phyloP scores from a whole-genome alignment of 768 basidiomycete genomes.

The Pisolithus tinctorius region DNA sequence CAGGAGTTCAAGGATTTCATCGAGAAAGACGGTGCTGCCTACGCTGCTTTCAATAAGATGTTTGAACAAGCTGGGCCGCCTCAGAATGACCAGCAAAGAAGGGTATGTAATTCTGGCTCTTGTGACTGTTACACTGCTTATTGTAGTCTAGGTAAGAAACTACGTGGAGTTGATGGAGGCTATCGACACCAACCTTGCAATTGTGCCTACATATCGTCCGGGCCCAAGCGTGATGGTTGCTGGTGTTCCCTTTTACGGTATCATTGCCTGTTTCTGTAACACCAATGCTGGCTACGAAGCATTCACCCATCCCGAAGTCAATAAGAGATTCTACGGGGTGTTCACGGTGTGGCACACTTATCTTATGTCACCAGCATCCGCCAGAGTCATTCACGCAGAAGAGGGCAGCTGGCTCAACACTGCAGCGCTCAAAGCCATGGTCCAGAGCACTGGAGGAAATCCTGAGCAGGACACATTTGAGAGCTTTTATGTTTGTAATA shows the following conservation, averaged over 20 bases:
- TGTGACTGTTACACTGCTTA: not conserved
- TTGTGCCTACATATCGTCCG: not conserved
- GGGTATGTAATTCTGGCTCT: slow-evolving; percentile 3
- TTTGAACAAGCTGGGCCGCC: slow-evolving; percentile 12
- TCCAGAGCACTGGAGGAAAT: no score
- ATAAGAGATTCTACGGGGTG: slow-evolving; percentile 39
- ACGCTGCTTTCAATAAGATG: slow-evolving; percentile 20
- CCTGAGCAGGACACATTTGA: not conserved
- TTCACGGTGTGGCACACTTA: slow-evolving; percentile 44
- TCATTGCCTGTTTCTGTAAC: not conserved
- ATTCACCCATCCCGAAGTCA: slow-evolving; percentile 27
- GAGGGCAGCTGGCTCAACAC: no score
- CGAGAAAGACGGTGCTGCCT: slow-evolving; percentile 14
- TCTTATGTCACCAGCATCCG: slow-evolving; percentile 39
- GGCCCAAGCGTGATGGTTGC: not conserved
- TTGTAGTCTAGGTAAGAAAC: not conserved
- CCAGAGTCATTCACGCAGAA: slow-evolving; percentile 18
- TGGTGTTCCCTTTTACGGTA: not conserved
- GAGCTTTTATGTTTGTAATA: no score
- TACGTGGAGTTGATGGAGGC: not conserved
- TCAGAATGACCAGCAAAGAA: not conserved
- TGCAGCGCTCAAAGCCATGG: no score
- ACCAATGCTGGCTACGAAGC: not conserved
- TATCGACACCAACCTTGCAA: not conserved
- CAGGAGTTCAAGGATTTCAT: slow-evolving; percentile 20